A percentile compares a stretch with the other conserved stretches of the same genome.
Evolutionary conservation across 2,329 filamentous ascomycete genomes (phyloP).

Genomic region (Leptosphaerulina australis): DNA sequence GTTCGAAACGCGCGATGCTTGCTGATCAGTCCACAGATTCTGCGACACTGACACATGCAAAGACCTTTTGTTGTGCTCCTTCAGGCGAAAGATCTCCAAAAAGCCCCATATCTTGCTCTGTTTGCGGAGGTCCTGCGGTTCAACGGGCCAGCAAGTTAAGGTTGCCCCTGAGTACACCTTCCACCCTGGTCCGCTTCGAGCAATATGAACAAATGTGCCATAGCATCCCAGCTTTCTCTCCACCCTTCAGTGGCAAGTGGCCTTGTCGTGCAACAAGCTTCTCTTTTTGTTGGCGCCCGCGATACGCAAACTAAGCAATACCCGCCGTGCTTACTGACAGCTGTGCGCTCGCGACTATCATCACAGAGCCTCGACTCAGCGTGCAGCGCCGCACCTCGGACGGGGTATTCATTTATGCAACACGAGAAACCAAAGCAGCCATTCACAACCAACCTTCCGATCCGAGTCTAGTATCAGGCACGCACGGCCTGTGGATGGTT

Average conservation of each 20-base stretch:
- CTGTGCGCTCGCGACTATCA: conserved; percentile 9
- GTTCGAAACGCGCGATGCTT: conserved; percentile 13
- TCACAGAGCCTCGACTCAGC: conserved; percentile 31
- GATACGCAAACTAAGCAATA: conserved; percentile 25
- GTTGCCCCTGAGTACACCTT: conserved; percentile 11
- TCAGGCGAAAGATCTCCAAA: conserved; percentile 19
- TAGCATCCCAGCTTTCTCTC: background rate
- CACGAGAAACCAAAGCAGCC: conserved; percentile 40
- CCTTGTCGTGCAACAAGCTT: conserved; percentile 17
- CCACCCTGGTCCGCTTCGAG: conserved; percentile 2
- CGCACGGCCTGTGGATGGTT: conserved; percentile 35
- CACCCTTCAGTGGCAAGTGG: conserved; percentile 8
- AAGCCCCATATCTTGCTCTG: conserved; percentile 11
- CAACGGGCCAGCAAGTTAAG: conserved; percentile 14
- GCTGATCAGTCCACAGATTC: conserved; percentile 13
- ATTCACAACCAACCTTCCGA: conserved; percentile 36
- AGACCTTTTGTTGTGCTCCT: conserved; percentile 7
- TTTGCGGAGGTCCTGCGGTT: conserved; percentile 20
- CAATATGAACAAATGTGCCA: conserved; percentile 4
- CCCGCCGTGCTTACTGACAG: conserved; percentile 28
- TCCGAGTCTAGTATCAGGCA: conserved; percentile 36
- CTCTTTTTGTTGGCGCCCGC: conserved; percentile 18
- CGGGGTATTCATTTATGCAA: conserved; percentile 41
- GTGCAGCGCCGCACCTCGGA: conserved; percentile 17
- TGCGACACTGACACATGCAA: conserved; percentile 18